Evolutionary conservation across 768 basidiomycete species (phyloP), one percentile per base, ranked within the genome.

Genomic region (Kwoniella botswanensis): DNA sequence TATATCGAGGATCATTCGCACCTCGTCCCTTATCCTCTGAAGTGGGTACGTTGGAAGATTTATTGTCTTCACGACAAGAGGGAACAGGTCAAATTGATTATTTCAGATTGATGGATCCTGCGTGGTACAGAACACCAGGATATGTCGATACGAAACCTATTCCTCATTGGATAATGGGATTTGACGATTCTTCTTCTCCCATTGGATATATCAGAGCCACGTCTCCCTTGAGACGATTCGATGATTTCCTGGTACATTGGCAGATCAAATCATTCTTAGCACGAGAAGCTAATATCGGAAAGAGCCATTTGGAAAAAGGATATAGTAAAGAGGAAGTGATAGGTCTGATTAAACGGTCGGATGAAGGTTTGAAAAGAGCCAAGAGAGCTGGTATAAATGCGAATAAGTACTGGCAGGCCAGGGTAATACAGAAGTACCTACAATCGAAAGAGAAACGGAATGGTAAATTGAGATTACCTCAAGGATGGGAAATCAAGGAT

Each of bases 171-270:
- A 79, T 82, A 5, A 82, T 98, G 76, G 93, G 91, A 0, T 81
- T 93, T n/a, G 63, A 63, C 12, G 85, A 86, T 3, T 6, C 35
- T 35, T 0, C 35, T 35, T 87, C 88, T 2, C 88, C 88, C 53
- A 91, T 91, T 72, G 95, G 95, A 3, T 99, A 99, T 81, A 84
- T 87, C 18, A 88, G 92, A 22, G 89, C 88, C 10, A 98, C 97
- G 10, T 93, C 91, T 5, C 97, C 97, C 0, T 85, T 99, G 55
- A 88, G 97, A 53, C 89, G 97, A 55, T 97, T 89, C 82, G 83
- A 85, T 44, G 97, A 99, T 82, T 82, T 97, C 67, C 82, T 94
- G 13, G 85, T 86, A 11, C 97, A 98, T 84, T 99, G 94, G 93
- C 95, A 98, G 82, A 89, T 99, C 83, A 95, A 97, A 79, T 85